phyloP scores from a whole-genome alignment of 768 basidiomycete species.

The Dacryopinax spathularia region DNA sequence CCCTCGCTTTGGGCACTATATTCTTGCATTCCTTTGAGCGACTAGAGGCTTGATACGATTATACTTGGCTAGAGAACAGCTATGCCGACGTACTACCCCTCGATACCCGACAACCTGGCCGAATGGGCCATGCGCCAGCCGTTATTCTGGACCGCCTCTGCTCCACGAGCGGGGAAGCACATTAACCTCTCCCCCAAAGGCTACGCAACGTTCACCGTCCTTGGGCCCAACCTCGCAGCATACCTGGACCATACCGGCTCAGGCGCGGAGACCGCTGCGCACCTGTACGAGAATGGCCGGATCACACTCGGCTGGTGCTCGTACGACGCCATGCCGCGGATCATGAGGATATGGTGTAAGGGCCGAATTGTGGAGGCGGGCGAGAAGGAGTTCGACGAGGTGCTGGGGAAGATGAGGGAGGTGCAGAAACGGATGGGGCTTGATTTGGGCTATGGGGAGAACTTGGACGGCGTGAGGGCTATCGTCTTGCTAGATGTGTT shows the following conservation, averaged over 20 bases:
- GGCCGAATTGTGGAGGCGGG: neutral
- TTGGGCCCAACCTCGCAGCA: neutral
- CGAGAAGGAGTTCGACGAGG: neutral
- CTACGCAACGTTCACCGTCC: neutral
- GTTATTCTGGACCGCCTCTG: neutral
- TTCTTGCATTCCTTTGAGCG: no score
- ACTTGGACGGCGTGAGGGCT: neutral
- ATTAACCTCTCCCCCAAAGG: neutral
- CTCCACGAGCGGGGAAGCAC: neutral
- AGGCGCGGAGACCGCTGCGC: neutral
- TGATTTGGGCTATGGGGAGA: neutral
- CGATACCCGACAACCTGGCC: neutral
- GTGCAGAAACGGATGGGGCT: neutral
- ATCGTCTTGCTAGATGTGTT: neutral
- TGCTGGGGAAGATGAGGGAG: neutral
- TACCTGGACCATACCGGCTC: constrained; percentile 1
- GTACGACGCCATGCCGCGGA: neutral
- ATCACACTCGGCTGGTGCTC: neutral
- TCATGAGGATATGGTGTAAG: neutral
- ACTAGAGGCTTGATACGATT: no score
- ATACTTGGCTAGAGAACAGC: no score
- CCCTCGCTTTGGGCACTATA: no score
- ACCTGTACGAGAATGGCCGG: neutral
- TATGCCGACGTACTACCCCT: constrained; percentile 3
- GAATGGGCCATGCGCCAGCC: neutral